Base-by-base conservation (phyloP, 805 yeast species). In the Wickerhamiella australiensis region DNA sequence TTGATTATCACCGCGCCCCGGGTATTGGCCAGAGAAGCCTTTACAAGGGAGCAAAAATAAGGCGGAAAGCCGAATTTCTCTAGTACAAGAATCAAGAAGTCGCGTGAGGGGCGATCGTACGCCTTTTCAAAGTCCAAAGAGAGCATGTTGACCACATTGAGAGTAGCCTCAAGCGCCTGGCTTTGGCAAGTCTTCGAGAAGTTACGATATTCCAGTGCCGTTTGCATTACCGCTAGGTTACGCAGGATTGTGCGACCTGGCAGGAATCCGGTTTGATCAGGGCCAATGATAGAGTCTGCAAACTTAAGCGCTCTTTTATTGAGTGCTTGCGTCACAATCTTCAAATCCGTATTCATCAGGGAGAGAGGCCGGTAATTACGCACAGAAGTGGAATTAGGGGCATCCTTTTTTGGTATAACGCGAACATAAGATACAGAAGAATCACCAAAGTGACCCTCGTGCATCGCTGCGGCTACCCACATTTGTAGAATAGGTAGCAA, bases 181-280 rank as follows among this genome's bases (percentile, higher is more conserved):
- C 37, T 15, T 33, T 33, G 37, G 29, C 29, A 7, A 7, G 7
- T 26, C 29, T 26, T 26, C 7, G 29, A 26, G 29, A 26, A 26
- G 29, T 26, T 26, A 11, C 29, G 29, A 11, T 26, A 26, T 11
- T 26, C 29, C 9, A 37, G 23, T 5, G 41, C 41, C 7, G 41
- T 17, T 37, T n/a, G 22, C 13, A 18, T 9, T 6, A 9, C 11
- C 9, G 23, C 41, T 7, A 42, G 22, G 20, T 42, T 42, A 15
- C 36, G 6, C 12, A n/a, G 9, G 46, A 42, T 42, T 7, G 13
- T n/a, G 23, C 46, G 9, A 7, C 17, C n/a, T 7, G 35, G 46
- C 15, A 27, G 25, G 25, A 42, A 42, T n/a, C 46, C 37, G 3
- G 46, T 42, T 18, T 41, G 45, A 20, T 42, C 46, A 9, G 46